Conservation (phyloP, 1,284 basidiomycete genomes). For the Acaromyces ingoldii region DNA sequence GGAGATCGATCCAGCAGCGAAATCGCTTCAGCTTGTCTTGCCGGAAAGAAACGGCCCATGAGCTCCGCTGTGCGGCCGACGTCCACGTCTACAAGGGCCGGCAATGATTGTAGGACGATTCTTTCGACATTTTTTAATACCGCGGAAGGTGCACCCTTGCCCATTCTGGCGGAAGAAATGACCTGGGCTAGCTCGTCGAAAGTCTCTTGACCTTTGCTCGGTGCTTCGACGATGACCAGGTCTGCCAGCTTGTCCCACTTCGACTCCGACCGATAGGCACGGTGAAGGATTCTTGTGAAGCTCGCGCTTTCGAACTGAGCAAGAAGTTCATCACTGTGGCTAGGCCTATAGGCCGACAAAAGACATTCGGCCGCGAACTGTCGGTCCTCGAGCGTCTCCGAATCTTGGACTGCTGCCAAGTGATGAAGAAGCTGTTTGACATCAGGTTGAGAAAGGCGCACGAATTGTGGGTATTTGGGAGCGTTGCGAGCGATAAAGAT, state of each 20-base stretch:
- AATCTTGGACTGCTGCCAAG: conserved; percentile 64
- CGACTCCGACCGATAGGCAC: conserved; percentile 69
- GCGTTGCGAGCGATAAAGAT: conserved; percentile 96
- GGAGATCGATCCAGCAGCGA: conserved; percentile 52
- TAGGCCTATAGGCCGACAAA: conserved; percentile 83
- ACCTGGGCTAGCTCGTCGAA: conserved; percentile 66
- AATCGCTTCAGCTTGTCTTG: conserved; percentile 59
- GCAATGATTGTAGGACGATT: conserved; percentile 61
- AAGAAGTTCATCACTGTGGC: conserved; percentile 67
- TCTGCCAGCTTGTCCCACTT: conserved; percentile 70
- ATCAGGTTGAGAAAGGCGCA: conserved; percentile 65
- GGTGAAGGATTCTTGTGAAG: conserved; percentile 83
- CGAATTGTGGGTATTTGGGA: conserved; percentile 90
- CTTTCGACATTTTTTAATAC: conserved; percentile 34
- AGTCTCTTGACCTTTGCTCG: conserved; percentile 62
- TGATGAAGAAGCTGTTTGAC: conserved; percentile 72
- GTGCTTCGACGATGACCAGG: conserved; percentile 74
- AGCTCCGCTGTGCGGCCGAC: conserved; percentile 67
- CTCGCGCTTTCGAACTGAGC: conserved; percentile 72
- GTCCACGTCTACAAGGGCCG: conserved; percentile 63
- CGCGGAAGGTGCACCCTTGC: conserved; percentile 19
- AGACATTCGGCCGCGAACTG: conserved; percentile 92
- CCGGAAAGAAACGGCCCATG: conserved; percentile 63
- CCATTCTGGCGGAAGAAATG: conserved; percentile 53
- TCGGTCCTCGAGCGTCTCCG: conserved; percentile 74